Percentiles rank a stretch among this genome's conserved stretches.
phyloP scores from a whole-genome alignment of 2,329 filamentous ascomycete species.

The Colletotrichum coccodes region DNA sequence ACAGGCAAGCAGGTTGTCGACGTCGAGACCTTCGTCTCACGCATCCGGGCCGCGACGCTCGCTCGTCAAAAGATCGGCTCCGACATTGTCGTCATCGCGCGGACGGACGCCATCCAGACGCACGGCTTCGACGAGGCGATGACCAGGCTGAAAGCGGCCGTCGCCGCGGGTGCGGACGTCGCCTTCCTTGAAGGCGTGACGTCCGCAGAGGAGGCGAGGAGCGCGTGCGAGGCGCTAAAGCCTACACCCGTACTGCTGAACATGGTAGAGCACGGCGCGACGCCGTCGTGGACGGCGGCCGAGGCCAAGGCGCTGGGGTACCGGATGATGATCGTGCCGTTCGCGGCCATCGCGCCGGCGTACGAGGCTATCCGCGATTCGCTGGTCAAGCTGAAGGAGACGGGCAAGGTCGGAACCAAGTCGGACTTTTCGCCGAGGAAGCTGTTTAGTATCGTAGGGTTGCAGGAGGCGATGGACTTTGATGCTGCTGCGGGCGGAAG shows the following conservation, averaged over 20 bases:
- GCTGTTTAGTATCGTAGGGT: slow-evolving; percentile 62
- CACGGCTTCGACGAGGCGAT: slow-evolving; percentile 68
- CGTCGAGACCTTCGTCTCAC: slow-evolving; percentile 58
- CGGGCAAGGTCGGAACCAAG: slow-evolving; percentile 49
- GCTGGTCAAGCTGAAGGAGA: slow-evolving; percentile 47
- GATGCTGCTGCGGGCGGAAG: slow-evolving; percentile 43
- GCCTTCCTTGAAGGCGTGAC: slow-evolving; percentile 69
- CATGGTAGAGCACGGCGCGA: slow-evolving; percentile 65
- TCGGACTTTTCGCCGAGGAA: slow-evolving; percentile 56
- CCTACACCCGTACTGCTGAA: slow-evolving; percentile 65
- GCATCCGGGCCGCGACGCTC: slow-evolving; percentile 65
- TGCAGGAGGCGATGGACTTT: slow-evolving; percentile 60
- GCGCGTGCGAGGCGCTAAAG: slow-evolving; percentile 56
- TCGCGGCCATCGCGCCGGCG: slow-evolving; percentile 57
- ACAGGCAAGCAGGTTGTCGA: slow-evolving; percentile 68
- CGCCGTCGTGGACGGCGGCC: slow-evolving; percentile 60
- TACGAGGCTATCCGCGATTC: slow-evolving; percentile 53
- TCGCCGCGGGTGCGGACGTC: slow-evolving; percentile 66
- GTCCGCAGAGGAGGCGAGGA: slow-evolving; percentile 58
- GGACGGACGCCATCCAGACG: slow-evolving; percentile 69
- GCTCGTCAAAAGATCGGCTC: slow-evolving; percentile 58
- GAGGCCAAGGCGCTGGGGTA: slow-evolving; percentile 67
- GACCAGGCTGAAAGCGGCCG: slow-evolving; percentile 58
- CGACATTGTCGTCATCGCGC: slow-evolving; percentile 73
- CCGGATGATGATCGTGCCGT: slow-evolving; percentile 68